Evolutionary conservation across 169 alveolate genomes (phyloP).

Genomic region (Perkinsus chesapeaki): DNA sequence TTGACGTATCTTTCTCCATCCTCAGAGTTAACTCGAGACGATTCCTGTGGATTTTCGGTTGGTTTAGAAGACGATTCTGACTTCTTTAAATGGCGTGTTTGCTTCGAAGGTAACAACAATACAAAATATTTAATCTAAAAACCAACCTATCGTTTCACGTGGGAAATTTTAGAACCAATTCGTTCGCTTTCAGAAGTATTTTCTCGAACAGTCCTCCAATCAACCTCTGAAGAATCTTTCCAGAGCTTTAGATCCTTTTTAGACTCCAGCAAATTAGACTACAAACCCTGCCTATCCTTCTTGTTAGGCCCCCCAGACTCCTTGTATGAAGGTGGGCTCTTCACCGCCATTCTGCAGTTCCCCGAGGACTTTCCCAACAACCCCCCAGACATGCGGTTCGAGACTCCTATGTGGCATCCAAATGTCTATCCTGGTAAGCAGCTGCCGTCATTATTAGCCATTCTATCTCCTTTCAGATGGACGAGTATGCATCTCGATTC

Average conservation of each 20-base stretch:
- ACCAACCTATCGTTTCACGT: too few species aligned
- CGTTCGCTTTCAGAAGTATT: too few species aligned
- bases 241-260: too few species aligned
- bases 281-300: too few species aligned
- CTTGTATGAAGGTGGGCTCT: constrained; percentile 93
- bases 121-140: too few species aligned
- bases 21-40: constrained; percentile 69
- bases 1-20: not conserved
- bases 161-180: too few species aligned
- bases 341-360: constrained; percentile 83
- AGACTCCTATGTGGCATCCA: constrained; percentile 96
- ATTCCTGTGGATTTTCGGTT: constrained; percentile 81
- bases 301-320: constrained; percentile 90
- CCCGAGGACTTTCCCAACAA: constrained; percentile 94
- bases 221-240: too few species aligned
- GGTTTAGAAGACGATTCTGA: constrained; percentile 87
- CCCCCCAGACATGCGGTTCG: constrained; percentile 96
- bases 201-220: too few species aligned
- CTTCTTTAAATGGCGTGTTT: constrained; percentile 86
- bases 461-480: constrained; percentile 73
- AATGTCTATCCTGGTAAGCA: constrained; percentile 51
- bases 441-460: not conserved
- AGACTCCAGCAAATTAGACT: too few species aligned
- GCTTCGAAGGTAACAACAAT: constrained; percentile 55
- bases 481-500: constrained; percentile 92